phyloP scores from a whole-genome alignment of 108 stramenopile species.

The Nitzschia sp. region DNA sequence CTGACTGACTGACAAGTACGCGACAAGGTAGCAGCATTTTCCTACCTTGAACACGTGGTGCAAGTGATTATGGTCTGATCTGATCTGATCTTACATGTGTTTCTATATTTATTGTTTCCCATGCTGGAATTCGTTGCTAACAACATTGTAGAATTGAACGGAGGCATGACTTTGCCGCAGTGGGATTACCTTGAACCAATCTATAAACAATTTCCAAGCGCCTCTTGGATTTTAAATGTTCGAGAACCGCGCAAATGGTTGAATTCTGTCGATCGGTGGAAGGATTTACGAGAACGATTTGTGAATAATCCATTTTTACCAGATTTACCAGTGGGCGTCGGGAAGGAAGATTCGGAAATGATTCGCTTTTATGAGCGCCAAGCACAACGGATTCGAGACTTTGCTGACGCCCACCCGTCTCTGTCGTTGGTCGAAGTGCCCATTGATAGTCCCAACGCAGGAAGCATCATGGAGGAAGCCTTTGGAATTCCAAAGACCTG shows the following conservation, averaged over 20 bases:
- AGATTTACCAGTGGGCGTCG: conserved; percentile 1
- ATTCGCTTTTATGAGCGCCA: conserved; percentile 21
- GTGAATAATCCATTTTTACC: conserved; percentile 9
- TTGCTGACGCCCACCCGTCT: conserved; percentile 27
- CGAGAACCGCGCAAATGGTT: conserved; percentile 29
- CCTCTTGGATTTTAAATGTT: conserved; percentile 39
- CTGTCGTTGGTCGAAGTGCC: conserved; percentile 34
- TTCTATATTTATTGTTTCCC: no score
- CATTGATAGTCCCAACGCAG: conserved; percentile 29
- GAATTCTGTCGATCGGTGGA: conserved; percentile 28
- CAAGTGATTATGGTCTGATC: no score
- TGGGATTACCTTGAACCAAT: conserved; percentile 12
- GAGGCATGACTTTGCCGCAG: conserved; percentile 39
- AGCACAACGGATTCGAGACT: conserved; percentile 23
- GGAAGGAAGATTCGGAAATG: conserved; percentile 19
- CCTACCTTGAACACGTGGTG: no score
- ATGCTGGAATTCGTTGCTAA: no score
- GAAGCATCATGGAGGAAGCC: conserved; percentile 24
- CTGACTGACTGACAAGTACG: no score
- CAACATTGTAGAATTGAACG: conserved; percentile 16
- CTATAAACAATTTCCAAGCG: conserved; percentile 33
- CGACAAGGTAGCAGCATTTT: no score
- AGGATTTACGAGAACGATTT: conserved; percentile 31
- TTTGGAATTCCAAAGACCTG: conserved; percentile 33
- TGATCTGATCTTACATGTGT: no score